These are phyloP conservation scores for Magnaporthiopsis incrustans DNA, from an alignment of 2,329 filamentous ascomycete genomes.

Conservation along the genomic window DNA sequence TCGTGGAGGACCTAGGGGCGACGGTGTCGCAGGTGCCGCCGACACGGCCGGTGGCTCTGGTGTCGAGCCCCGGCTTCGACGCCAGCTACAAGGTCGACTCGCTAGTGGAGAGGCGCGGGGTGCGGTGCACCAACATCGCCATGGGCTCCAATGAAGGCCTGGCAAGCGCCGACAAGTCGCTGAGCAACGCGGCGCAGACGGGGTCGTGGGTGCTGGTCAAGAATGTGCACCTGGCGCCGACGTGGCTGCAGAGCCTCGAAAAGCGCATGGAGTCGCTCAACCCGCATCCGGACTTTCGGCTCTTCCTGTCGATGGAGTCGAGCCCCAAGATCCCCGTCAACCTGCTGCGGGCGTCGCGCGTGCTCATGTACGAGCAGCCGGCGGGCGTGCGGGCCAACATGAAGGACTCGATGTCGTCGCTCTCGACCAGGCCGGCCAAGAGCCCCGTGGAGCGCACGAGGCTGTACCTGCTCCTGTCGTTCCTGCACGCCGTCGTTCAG, in stretches of 20 bases:
- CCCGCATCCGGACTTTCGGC: constrained; percentile 82
- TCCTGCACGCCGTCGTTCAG: constrained; percentile 92
- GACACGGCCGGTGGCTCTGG: constrained; percentile 79
- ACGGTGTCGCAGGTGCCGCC: constrained; percentile 80
- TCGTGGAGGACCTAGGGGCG: constrained; percentile 75
- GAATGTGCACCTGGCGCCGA: constrained; percentile 93
- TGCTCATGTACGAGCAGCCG: constrained; percentile 97
- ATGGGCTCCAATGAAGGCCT: constrained; percentile 98
- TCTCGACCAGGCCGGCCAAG: constrained; percentile 68
- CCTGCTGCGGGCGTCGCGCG: constrained; percentile 81
- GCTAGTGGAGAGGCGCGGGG: constrained; percentile 74
- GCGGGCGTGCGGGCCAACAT: constrained; percentile 95
- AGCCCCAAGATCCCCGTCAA: constrained; percentile 97
- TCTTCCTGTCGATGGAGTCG: constrained; percentile 97
- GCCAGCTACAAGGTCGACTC: constrained; percentile 98
- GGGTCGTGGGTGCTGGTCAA: constrained; percentile 97
- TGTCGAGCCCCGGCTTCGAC: constrained; percentile 93
- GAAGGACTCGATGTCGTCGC: constrained; percentile 88
- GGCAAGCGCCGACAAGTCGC: constrained; percentile 88
- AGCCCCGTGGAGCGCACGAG: constrained; percentile 85
- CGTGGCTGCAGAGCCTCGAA: constrained; percentile 94
- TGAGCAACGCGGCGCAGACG: constrained; percentile 81
- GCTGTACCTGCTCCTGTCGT: constrained; percentile 83
- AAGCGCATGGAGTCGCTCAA: constrained; percentile 95
- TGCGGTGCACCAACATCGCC: constrained; percentile 90